phyloP scores from a whole-genome alignment of 148 eudicot species.

The Camellia lanceoleosa region DNA sequence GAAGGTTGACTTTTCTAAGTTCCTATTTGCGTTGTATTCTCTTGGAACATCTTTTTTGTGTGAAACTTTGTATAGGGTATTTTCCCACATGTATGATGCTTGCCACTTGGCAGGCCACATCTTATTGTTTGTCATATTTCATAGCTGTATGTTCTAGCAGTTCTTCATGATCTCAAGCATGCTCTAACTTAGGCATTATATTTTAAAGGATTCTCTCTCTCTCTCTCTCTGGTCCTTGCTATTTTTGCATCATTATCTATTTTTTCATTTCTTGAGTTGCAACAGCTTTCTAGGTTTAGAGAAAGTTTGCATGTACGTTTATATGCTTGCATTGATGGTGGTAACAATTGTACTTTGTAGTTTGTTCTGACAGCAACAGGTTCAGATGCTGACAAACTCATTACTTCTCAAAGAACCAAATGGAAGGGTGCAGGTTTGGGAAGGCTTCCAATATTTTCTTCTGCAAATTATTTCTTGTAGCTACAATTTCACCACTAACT shows the following conservation, averaged over 20 bases:
- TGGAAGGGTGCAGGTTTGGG: constrained; percentile 77
- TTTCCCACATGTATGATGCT: not conserved
- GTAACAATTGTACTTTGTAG: constrained; percentile 29
- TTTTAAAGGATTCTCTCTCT: not conserved
- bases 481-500: constrained; percentile 10
- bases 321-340: not conserved
- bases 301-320: constrained; percentile 2
- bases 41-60: not conserved
- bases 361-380: constrained; percentile 93
- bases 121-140: not conserved
- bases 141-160: not conserved
- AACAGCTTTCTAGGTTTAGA: not conserved
- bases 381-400: constrained; percentile 70
- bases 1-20: not conserved
- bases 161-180: not conserved
- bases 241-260: not conserved
- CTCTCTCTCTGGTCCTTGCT: not conserved
- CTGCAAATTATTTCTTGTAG: constrained; percentile 79
- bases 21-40: not conserved
- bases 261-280: not conserved
- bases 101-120: not conserved
- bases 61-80: not conserved
- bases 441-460: constrained; percentile 82
- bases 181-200: not conserved
- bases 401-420: constrained; percentile 58